phyloP scores from a whole-genome alignment of 2,329 filamentous ascomycete genomes.

The Scytalidium lignicola region DNA sequence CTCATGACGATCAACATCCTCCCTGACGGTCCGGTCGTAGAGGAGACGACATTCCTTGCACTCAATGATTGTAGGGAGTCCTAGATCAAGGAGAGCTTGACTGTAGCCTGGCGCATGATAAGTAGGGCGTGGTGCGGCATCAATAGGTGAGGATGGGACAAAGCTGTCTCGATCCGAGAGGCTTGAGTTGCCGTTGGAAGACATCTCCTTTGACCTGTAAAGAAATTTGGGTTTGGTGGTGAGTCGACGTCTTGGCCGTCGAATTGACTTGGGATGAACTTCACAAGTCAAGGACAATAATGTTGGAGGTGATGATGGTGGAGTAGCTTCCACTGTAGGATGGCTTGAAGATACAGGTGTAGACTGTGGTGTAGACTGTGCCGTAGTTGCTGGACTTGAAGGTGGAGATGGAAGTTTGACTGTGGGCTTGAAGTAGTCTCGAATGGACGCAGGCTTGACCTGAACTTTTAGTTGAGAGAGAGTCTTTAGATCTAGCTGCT shows the following conservation, averaged over 20 bases:
- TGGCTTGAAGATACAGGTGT: slow-evolving; percentile 1
- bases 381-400: slow-evolving; percentile 4
- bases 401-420: slow-evolving; percentile 11
- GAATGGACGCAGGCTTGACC: slow-evolving; percentile 16
- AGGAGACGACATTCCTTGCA: slow-evolving; percentile 13
- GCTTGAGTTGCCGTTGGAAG: neutral
- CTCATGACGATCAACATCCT: slow-evolving; percentile 4
- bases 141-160: neutral
- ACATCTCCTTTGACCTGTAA: neutral
- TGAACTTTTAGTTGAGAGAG: neutral
- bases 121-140: neutral
- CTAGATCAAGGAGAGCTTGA: slow-evolving; percentile 11
- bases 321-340: neutral
- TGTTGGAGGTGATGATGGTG: slow-evolving; percentile 11
- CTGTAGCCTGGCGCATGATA: neutral
- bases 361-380: neutral
- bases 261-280: neutral
- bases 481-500: neutral
- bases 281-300: neutral
- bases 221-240: slow-evolving; percentile 10
- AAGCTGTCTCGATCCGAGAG: neutral
- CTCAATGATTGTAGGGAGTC: slow-evolving; percentile 3
- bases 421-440: slow-evolving; percentile 22
- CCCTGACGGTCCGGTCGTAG: slow-evolving; percentile 9
- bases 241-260: slow-evolving; percentile 13